These are phyloP conservation scores for Oryza brachyantha DNA, from an alignment of 176 grass and related monocot genomes.

Conservation along the genomic window DNA sequence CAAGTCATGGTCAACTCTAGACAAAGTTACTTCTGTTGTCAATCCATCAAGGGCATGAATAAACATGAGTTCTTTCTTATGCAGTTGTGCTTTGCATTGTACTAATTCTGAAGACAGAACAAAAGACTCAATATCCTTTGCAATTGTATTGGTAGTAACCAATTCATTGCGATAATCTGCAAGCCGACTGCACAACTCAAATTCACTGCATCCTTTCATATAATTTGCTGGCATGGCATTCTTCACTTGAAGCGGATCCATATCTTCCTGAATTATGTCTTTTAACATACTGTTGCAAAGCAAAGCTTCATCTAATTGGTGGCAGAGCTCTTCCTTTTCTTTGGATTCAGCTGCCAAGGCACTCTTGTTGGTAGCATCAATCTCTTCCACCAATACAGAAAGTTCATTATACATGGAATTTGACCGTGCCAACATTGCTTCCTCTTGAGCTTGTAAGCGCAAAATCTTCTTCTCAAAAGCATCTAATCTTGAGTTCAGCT, in stretches of 20 bases:
- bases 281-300: slow-evolving; percentile 43
- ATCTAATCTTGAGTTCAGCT: slow-evolving; percentile 58
- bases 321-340: slow-evolving; percentile 59
- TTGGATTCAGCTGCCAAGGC: slow-evolving; percentile 45
- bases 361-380: slow-evolving; percentile 65
- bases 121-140: slow-evolving; percentile 60
- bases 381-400: slow-evolving; percentile 55
- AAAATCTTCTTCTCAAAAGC: slow-evolving; percentile 80
- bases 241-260: slow-evolving; percentile 34
- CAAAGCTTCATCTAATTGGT: slow-evolving; percentile 43
- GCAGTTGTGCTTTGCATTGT: slow-evolving; percentile 27
- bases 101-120: slow-evolving; percentile 47
- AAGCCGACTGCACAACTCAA: slow-evolving; percentile 39
- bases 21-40: slow-evolving; percentile 50
- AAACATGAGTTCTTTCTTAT: slow-evolving; percentile 44
- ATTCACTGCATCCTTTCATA: slow-evolving; percentile 33
- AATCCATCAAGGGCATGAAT: slow-evolving; percentile 49
- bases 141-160: slow-evolving; percentile 32
- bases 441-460: slow-evolving; percentile 81
- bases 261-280: slow-evolving; percentile 35
- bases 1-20: slow-evolving; percentile 59
- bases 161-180: slow-evolving; percentile 43
- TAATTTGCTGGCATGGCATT: not conserved
- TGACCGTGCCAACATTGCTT: slow-evolving; percentile 79
- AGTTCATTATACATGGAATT: slow-evolving; percentile 75